Percentiles rank a stretch among this genome's conserved stretches.
Conservation (phyloP, 2,329 filamentous ascomycete genomes). For the Scedosporium dehoogii region DNA sequence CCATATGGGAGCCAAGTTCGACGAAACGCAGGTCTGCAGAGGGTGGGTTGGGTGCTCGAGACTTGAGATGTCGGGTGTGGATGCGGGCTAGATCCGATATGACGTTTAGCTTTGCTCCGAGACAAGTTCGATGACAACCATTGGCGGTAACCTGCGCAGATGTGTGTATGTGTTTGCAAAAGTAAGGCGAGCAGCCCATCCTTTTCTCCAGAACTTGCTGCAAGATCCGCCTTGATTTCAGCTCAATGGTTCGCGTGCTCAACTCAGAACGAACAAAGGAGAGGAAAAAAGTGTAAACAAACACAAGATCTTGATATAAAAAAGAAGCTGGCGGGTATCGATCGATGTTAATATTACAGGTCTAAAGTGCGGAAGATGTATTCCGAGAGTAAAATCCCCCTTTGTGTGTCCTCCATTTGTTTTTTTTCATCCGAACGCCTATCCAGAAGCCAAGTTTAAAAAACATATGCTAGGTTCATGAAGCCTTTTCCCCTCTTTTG, state of each 20-base stretch:
- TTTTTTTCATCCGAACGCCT: neutral
- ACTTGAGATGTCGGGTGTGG: too few species aligned
- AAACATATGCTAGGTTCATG: neutral
- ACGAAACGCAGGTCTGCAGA: too few species aligned
- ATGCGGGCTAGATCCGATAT: neutral
- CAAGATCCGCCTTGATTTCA: neutral
- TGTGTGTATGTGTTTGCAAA: neutral
- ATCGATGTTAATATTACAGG: conserved; percentile 1
- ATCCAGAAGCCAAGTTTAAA: neutral
- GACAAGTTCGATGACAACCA: neutral
- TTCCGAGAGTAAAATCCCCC: neutral
- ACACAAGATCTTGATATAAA: neutral
- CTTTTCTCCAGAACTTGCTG: neutral
- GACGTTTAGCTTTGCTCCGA: neutral
- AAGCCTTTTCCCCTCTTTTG: neutral
- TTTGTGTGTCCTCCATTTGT: neutral
- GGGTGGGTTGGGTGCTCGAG: too few species aligned
- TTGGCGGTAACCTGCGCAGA: neutral
- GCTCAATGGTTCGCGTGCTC: neutral
- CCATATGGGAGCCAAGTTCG: too few species aligned
- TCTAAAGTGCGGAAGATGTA: neutral
- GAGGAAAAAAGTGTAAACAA: too few species aligned
- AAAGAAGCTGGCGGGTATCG: neutral
- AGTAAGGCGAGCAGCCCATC: neutral
- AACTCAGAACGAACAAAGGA: neutral